These are phyloP conservation scores for Alternaria rosae DNA, from an alignment of 2,329 filamentous ascomycete species.

Conservation along the genomic window DNA sequence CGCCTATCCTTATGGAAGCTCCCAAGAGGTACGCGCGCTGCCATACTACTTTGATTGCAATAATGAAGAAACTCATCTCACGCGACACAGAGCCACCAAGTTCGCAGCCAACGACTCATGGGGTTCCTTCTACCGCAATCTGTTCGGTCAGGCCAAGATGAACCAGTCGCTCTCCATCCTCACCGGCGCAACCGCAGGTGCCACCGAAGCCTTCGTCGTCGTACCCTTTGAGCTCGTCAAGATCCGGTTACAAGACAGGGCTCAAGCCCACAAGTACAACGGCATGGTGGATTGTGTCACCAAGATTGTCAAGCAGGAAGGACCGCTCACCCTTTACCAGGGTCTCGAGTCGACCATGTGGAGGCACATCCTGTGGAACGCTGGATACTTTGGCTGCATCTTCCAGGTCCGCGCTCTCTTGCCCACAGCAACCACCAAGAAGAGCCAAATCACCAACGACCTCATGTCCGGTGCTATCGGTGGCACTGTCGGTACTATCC, in stretches of 20 bases:
- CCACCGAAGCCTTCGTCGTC: conserved; percentile 95
- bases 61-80: conserved; percentile 2
- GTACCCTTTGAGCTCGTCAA: conserved; percentile 99
- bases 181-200: conserved; percentile 92
- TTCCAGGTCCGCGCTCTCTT: conserved; percentile 91
- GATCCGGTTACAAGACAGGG: conserved; percentile 95
- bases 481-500: conserved; percentile 86
- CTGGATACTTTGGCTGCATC: conserved; percentile 97
- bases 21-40: conserved; percentile 69
- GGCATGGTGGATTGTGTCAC: conserved; percentile 80
- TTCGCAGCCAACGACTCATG: conserved; percentile 99
- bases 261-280: conserved; percentile 85
- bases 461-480: conserved; percentile 85
- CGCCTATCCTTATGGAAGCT: conserved; percentile 97
- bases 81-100: conserved; percentile 77
- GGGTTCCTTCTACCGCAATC: conserved; percentile 90
- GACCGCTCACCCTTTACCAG: conserved; percentile 89
- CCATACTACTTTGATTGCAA: neutral
- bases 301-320: conserved; percentile 86
- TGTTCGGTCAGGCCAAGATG: conserved; percentile 86
- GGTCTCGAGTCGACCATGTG: conserved; percentile 96
- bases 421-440: conserved; percentile 81
- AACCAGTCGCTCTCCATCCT: conserved; percentile 90
- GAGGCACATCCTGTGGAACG: conserved; percentile 94
- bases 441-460: conserved; percentile 83